phyloP scores from a whole-genome alignment of 106 monocot genomes.

The Allium sativum region DNA sequence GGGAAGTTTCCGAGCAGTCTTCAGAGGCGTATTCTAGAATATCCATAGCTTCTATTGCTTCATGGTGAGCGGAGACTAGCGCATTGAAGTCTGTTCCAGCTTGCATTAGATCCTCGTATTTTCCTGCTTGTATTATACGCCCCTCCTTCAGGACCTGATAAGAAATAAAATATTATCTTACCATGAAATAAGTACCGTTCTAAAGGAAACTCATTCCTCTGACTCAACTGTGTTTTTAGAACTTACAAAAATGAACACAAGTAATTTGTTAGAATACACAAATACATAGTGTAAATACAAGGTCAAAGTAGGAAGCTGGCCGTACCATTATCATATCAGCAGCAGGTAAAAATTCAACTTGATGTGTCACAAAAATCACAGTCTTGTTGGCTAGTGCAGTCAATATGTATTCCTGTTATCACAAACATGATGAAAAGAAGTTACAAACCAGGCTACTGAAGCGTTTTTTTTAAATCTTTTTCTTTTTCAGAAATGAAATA shows the following conservation, averaged over 20 bases:
- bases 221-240: too few species aligned
- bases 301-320: too few species aligned
- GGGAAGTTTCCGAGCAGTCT: slow-evolving; percentile 19
- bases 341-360: slow-evolving; percentile 92
- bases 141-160: slow-evolving; percentile 89
- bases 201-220: too few species aligned
- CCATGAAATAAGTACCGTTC: too few species aligned
- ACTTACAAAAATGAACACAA: too few species aligned
- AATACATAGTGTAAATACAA: too few species aligned
- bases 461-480: too few species aligned
- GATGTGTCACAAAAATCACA: slow-evolving; percentile 90
- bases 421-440: background rate
- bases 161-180: background rate
- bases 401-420: slow-evolving; percentile 82
- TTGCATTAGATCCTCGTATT: slow-evolving; percentile 87
- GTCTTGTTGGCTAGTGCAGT: slow-evolving; percentile 73
- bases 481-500: background rate
- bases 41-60: slow-evolving; percentile 96
- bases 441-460: too few species aligned
- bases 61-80: slow-evolving; percentile 90
- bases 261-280: too few species aligned
- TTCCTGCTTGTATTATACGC: slow-evolving; percentile 78
- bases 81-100: slow-evolving; percentile 93
- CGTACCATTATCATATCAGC: slow-evolving; percentile 84
- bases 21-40: slow-evolving; percentile 40